A percentile compares a stretch with the other conserved stretches of the same genome.
Evolutionary conservation across 2,329 filamentous ascomycete genomes (phyloP).

Genomic region (Botrytis byssoidea): DNA sequence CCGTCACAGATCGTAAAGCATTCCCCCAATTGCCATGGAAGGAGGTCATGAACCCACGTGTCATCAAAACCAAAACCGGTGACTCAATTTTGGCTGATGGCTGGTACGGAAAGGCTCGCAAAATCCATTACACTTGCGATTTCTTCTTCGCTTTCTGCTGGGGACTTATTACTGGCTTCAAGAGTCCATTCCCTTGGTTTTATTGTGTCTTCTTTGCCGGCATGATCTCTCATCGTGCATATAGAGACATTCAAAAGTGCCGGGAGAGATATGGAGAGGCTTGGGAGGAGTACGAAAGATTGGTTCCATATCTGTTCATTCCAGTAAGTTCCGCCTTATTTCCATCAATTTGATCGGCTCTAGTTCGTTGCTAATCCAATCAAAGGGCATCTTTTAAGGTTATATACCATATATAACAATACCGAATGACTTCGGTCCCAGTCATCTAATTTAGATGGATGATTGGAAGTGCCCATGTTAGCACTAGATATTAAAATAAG

Average conservation of each 20-base stretch:
- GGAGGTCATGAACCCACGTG: slow-evolving; percentile 75
- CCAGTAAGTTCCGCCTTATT: slow-evolving; percentile 49
- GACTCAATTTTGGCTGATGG: slow-evolving; percentile 80
- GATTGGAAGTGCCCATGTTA: not conserved
- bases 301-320: slow-evolving; percentile 82
- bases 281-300: slow-evolving; percentile 77
- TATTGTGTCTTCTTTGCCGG: slow-evolving; percentile 76
- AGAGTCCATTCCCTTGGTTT: slow-evolving; percentile 84
- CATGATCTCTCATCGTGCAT: slow-evolving; percentile 79
- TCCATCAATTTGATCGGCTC: too few relatives aligned
- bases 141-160: slow-evolving; percentile 74
- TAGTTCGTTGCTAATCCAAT: not conserved
- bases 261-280: slow-evolving; percentile 76
- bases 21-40: slow-evolving; percentile 93
- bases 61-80: slow-evolving; percentile 69
- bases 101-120: slow-evolving; percentile 79
- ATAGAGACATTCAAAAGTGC: slow-evolving; percentile 73
- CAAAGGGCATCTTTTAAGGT: slow-evolving; percentile 11
- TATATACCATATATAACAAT: not conserved
- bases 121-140: slow-evolving; percentile 80
- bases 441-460: not conserved
- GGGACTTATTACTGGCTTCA: slow-evolving; percentile 80
- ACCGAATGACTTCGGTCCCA: not conserved
- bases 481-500: not conserved
- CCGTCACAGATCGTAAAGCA: slow-evolving; percentile 66